Base-by-base conservation (phyloP, 1,284 basidiomycete species). In the Tilletia caries region DNA sequence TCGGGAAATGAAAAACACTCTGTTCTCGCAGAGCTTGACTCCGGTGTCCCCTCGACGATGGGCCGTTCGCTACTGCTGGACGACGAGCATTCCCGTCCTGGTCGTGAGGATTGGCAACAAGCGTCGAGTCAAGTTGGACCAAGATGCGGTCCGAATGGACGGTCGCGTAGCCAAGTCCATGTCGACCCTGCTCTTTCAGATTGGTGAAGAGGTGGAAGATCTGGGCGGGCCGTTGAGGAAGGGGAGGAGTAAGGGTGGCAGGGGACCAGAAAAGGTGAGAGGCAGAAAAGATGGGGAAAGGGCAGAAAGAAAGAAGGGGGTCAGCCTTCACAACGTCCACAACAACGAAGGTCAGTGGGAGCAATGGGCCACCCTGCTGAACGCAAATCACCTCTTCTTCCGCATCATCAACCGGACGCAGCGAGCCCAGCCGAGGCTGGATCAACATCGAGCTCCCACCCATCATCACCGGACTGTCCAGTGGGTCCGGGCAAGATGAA, bases 161-260 rank as follows among this genome's bases (percentile, higher is more conserved):
- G 4, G 32, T 62, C 29, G 58, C 20, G 58, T 62, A 29, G 32
- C 58, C 58, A 8, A 62, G 58, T 13, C 58, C 58, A 37, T 62
- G 58, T 34, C 20, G 20, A 18, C 58, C 58, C 32, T 62, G 58
- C 13, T 37, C 58, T 18, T 12, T 62, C 15, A 62, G 58, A 23
- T 33, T 34, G 27, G 58, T 62, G 58, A 62, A 62, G 58, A 62
- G 58, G 32, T 62, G 58, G 29, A 62, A 62, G 58, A 62, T 62
- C 58, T 62, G 29, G 29, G 32, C 20, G 54, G n/a, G n/a, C n/a
- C n/a, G n/a, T n/a, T n/a, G n/a, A n/a, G n/a, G n/a, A n/a, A n/a
- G n/a, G n/a, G n/a, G n/a, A n/a, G n/a, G n/a, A n/a, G n/a, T 29
- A 1, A 15, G 48, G 25, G 29, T 18, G 15, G 27, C 52, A 54